Evolutionary conservation across 192 early-diverging fungal species (phyloP).

Genomic region (Lunasporangiospora selenospora): DNA sequence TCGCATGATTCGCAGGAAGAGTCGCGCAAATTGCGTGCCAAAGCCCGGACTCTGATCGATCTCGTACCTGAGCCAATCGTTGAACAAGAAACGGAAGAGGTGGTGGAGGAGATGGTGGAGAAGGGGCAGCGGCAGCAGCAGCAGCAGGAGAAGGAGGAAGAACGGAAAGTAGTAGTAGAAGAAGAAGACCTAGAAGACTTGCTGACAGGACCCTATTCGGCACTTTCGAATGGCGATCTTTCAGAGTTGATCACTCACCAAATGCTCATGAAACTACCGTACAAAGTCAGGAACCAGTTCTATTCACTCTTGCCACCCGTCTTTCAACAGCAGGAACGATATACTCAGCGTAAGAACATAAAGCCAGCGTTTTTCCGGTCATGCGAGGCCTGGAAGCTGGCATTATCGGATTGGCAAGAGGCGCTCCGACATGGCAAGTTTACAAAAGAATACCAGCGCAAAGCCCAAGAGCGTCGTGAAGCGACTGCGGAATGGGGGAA

Average conservation of each 20-base stretch:
- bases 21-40: too few relatives aligned
- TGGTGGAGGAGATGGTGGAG: too few relatives aligned
- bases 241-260: background rate
- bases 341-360: background rate
- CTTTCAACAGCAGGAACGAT: background rate
- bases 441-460: background rate
- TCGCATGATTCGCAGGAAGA: too few relatives aligned
- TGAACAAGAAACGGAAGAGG: too few relatives aligned
- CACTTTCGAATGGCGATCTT: background rate
- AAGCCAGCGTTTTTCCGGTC: constrained; percentile 1
- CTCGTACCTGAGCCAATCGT: too few relatives aligned
- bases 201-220: constrained; percentile 2
- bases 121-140: too few relatives aligned
- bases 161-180: too few relatives aligned
- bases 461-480: background rate
- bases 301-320: background rate
- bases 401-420: constrained; percentile 5
- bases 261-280: background rate
- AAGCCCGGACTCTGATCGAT: too few relatives aligned
- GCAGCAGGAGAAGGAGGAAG: too few relatives aligned
- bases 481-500: background rate
- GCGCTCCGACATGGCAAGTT: constrained; percentile 1
- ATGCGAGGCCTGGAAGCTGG: background rate
- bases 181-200: too few relatives aligned
- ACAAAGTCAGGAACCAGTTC: background rate